Percentiles rank a stretch among this genome's conserved stretches.
These are phyloP conservation scores for Botrytis deweyae DNA, from an alignment of 2,329 filamentous ascomycete species.

Conservation along the genomic window DNA sequence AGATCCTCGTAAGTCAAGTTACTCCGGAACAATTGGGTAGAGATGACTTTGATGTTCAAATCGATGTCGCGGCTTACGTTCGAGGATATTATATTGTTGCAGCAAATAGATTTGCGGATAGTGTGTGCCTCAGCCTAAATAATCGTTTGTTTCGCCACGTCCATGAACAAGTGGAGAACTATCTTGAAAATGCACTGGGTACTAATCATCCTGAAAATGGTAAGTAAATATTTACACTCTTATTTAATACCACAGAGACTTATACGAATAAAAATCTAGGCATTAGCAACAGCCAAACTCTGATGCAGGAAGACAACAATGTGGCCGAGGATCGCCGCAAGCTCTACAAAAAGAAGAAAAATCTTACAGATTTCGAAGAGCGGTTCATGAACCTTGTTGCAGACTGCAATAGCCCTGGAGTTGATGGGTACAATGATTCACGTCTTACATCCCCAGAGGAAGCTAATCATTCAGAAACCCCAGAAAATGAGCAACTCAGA, in stretches of 20 bases:
- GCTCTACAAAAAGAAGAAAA: background rate
- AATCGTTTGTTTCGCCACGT: no score
- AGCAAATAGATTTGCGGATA: no score
- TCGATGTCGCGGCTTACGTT: no score
- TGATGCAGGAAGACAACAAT: slow-evolving; percentile 5
- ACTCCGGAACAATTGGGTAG: no score
- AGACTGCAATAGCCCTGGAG: background rate
- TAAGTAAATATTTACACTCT: slow-evolving; percentile 11
- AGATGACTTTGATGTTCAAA: no score
- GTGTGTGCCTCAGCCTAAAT: no score
- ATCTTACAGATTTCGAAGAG: background rate
- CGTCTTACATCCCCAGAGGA: background rate
- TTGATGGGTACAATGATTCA: background rate
- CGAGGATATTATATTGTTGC: no score
- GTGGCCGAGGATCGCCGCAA: background rate
- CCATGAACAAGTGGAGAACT: no score
- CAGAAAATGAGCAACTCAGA: background rate
- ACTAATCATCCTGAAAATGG: slow-evolving; percentile 3
- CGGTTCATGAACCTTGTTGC: background rate
- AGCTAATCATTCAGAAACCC: background rate
- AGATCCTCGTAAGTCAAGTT: no score
- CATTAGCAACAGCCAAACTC: background rate
- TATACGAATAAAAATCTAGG: background rate
- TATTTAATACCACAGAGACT: background rate
- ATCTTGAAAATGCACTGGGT: no score